Percentiles rank a stretch among this genome's conserved stretches.
Conservation (phyloP, 2,329 filamentous ascomycete species). For the Rutstroemia sydowiana region DNA sequence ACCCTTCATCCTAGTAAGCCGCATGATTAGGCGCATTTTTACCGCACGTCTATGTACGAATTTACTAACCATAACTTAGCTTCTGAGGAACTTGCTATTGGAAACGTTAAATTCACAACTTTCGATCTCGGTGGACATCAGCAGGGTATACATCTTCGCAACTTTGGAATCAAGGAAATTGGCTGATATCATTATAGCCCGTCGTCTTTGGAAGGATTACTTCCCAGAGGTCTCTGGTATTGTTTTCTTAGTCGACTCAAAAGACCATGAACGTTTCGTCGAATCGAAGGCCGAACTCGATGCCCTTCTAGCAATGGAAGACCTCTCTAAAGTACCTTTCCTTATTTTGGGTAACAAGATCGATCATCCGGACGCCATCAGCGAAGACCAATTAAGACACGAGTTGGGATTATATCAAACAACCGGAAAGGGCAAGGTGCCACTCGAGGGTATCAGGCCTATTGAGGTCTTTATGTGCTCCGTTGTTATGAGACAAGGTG, state of each 20-base stretch:
- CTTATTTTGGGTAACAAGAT: conserved; percentile 99
- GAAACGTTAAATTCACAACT: conserved; percentile 89
- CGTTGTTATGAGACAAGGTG: conserved; percentile 93
- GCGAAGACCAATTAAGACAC: conserved; percentile 89
- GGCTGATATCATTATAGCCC: conserved; percentile 46
- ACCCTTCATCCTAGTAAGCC: conserved; percentile 78
- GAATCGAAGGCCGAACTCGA: conserved; percentile 98
- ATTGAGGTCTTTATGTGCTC: conserved; percentile 99
- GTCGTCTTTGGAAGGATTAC: conserved; percentile 93
- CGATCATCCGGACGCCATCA: conserved; percentile 91
- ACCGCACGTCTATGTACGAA: conserved; percentile 14
- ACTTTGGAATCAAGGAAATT: background rate
- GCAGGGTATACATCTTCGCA: conserved; percentile 53
- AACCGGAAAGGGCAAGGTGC: conserved; percentile 91
- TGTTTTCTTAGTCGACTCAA: conserved; percentile 95
- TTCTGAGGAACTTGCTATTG: conserved; percentile 86
- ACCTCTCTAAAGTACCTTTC: conserved; percentile 91
- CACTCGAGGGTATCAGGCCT: conserved; percentile 82
- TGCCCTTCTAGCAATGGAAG: conserved; percentile 92
- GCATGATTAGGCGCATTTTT: background rate
- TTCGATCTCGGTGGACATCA: conserved; percentile 92
- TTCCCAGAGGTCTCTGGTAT: conserved; percentile 95
- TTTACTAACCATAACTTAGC: conserved; percentile 40
- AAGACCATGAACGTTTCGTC: conserved; percentile 87
- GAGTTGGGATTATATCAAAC: conserved; percentile 93